Evolutionary conservation across 164 flowering plant genomes (phyloP).

Genomic region (Sedum album): DNA sequence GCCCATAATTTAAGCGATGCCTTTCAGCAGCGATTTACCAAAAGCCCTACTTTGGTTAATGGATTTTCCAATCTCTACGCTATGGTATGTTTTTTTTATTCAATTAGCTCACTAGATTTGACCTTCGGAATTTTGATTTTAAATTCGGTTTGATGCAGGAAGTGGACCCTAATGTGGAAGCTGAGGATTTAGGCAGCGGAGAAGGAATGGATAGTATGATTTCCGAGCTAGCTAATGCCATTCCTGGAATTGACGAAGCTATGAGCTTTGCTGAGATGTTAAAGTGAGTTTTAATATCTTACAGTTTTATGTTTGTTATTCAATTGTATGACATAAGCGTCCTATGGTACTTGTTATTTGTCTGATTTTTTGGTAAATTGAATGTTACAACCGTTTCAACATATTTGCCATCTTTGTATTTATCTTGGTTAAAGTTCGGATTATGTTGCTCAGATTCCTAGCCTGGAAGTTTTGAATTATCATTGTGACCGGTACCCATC

Average conservation of each 20-base stretch:
- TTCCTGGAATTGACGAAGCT: constrained; percentile 98
- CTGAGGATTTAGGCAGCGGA: constrained; percentile 41
- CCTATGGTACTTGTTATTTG: background rate
- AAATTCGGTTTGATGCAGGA: constrained; percentile 34
- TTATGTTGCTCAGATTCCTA: no score
- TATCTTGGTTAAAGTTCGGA: no score
- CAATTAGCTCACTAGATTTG: background rate
- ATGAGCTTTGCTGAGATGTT: constrained; percentile 99
- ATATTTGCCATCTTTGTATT: no score
- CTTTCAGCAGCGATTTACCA: constrained; percentile 83
- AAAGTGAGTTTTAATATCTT: constrained; percentile 49
- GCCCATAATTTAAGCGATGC: constrained; percentile 97
- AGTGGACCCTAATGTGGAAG: constrained; percentile 88
- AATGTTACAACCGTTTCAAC: no score
- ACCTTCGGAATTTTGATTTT: background rate
- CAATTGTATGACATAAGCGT: background rate
- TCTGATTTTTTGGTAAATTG: no score
- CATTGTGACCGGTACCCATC: no score
- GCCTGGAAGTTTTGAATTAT: no score
- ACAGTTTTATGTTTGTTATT: background rate
- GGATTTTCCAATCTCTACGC: constrained; percentile 86
- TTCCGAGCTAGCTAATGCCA: constrained; percentile 89
- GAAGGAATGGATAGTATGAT: constrained; percentile 79
- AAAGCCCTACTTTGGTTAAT: constrained; percentile 72
- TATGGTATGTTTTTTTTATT: constrained; percentile 44